A percentile compares a stretch with the other conserved stretches of the same genome.
Evolutionary conservation across 1,284 basidiomycete genomes (phyloP).

Genomic region (Papiliotrema flavescens): DNA sequence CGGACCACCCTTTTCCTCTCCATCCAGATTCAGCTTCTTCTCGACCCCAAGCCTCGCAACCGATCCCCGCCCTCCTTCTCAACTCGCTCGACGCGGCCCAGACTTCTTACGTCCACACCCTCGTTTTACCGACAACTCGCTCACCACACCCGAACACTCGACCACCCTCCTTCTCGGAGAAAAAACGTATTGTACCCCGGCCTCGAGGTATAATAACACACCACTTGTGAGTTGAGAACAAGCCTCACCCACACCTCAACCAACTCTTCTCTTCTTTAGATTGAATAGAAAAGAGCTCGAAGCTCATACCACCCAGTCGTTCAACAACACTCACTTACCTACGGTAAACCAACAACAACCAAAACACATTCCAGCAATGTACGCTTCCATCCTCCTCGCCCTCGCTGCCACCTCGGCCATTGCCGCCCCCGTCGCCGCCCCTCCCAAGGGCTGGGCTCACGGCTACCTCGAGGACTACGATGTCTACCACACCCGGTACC

Average conservation of each 20-base stretch:
- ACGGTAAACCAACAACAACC: background rate
- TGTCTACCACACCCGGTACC: conserved; percentile 63
- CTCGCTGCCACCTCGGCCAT: conserved; percentile 52
- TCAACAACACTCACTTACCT: background rate
- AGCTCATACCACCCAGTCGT: background rate
- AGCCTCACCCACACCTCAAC: background rate
- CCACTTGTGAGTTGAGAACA: background rate
- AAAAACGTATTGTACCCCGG: background rate
- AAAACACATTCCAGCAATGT: conserved; percentile 29
- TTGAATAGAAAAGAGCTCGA: background rate
- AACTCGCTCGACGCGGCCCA: background rate
- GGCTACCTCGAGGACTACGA: conserved; percentile 56
- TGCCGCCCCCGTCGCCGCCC: conserved; percentile 52
- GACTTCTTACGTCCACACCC: background rate
- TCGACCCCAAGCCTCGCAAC: background rate
- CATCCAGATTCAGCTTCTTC: too few relatives aligned
- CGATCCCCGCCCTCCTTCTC: background rate
- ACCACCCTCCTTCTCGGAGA: too few relatives aligned
- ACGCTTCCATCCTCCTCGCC: conserved; percentile 50
- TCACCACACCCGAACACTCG: too few relatives aligned
- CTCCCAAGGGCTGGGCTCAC: conserved; percentile 32
- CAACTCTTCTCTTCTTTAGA: background rate
- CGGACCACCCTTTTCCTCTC: background rate
- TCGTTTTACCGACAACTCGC: background rate
- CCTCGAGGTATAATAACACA: background rate